These are phyloP conservation scores for Rhizophagus prolifer DNA, from an alignment of 192 early-diverging fungal genomes.

Conservation along the genomic window DNA sequence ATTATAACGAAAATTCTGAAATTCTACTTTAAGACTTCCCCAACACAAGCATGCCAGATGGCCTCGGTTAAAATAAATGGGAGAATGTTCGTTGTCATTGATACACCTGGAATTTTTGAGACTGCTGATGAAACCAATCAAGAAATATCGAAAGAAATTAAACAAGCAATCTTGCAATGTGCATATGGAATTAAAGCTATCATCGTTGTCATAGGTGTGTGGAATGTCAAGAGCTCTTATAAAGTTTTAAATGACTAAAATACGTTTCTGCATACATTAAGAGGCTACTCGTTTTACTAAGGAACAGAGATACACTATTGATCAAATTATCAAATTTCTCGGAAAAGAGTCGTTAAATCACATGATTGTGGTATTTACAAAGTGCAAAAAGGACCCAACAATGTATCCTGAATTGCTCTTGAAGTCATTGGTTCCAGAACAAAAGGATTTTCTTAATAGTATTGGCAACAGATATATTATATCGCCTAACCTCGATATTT, in stretches of 20 bases:
- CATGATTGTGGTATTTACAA: neutral
- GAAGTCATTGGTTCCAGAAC: neutral
- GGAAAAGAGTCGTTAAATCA: neutral
- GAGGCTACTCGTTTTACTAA: neutral
- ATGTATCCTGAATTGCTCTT: neutral
- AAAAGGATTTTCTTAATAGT: neutral
- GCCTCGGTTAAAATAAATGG: too few species aligned
- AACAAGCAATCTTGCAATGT: neutral
- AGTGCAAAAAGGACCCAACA: neutral
- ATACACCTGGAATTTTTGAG: conserved; percentile 8
- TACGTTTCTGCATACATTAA: too few species aligned
- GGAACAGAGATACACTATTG: neutral
- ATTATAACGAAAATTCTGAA: too few species aligned
- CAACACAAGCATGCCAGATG: too few species aligned
- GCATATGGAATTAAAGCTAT: neutral
- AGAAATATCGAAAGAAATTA: neutral
- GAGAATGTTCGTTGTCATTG: neutral
- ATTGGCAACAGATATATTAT: neutral
- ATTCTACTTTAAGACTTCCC: too few species aligned
- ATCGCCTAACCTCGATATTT: neutral
- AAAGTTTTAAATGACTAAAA: too few species aligned
- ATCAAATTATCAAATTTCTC: neutral
- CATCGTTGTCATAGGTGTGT: conserved; percentile 1
- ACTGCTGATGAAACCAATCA: neutral
- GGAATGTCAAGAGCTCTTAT: too few species aligned